A percentile compares a stretch with the other conserved stretches of the same genome.
phyloP scores from a whole-genome alignment of 495 filamentous ascomycete genomes.

The Lasiosphaeria hispida region DNA sequence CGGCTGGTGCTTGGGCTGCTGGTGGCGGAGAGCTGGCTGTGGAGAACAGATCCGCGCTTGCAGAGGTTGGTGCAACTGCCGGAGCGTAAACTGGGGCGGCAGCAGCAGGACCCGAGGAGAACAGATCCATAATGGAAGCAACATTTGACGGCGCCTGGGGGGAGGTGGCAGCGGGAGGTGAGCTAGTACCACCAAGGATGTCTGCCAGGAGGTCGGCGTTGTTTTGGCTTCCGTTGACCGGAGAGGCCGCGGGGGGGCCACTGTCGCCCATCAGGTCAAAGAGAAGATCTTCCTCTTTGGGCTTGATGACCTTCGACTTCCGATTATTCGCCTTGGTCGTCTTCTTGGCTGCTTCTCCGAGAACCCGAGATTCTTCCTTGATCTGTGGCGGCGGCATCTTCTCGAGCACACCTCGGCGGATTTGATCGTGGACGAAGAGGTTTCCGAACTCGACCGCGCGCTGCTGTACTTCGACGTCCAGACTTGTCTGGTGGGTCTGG shows the following conservation, averaged over 20 bases:
- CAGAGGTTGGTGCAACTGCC: conserved; percentile 39
- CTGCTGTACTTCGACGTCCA: conserved; percentile 95
- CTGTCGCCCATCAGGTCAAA: conserved; percentile 90
- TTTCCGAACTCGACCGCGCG: conserved; percentile 93
- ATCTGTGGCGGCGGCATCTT: conserved; percentile 98
- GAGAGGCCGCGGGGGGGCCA: conserved; percentile 46
- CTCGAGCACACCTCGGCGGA: conserved; percentile 87
- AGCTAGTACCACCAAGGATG: conserved; percentile 68
- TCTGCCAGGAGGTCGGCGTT: conserved; percentile 86
- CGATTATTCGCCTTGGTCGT: conserved; percentile 68
- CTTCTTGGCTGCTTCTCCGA: conserved; percentile 85
- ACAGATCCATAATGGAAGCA: conserved; percentile 86
- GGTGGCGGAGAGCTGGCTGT: conserved; percentile 46
- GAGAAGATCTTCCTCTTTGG: conserved; percentile 84
- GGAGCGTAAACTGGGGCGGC: conserved; percentile 29
- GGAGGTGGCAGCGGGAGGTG: conserved; percentile 53
- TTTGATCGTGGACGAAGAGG: conserved; percentile 82
- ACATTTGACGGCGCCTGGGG: conserved; percentile 56
- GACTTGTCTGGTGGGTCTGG: conserved; percentile 68
- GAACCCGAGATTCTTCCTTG: conserved; percentile 83
- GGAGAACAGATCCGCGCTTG: conserved; percentile 41
- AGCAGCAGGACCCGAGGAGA: conserved; percentile 40
- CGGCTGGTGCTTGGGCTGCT: conserved; percentile 30
- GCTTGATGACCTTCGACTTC: conserved; percentile 75
- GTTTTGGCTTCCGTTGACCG: conserved; percentile 66